phyloP scores from a whole-genome alignment of 129 eudicot species.

The Deinandra increscens region DNA sequence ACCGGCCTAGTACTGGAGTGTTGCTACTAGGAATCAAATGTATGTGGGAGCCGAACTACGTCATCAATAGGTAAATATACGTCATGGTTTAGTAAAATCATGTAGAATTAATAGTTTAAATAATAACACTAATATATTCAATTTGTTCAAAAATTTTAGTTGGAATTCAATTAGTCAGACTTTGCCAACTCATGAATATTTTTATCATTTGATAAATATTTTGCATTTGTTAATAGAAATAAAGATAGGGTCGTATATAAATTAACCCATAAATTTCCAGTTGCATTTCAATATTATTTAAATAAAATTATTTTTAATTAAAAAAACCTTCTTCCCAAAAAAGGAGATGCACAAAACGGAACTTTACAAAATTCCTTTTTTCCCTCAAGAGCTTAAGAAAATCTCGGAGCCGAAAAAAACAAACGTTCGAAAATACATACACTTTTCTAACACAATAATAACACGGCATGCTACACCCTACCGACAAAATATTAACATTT shows the following conservation, averaged over 20 bases:
- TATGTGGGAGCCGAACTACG: no score
- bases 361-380: not conserved
- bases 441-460: no score
- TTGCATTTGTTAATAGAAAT: not conserved
- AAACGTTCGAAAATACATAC: no score
- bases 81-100: no score
- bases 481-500: no score
- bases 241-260: slow-evolving; percentile 7
- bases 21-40: no score
- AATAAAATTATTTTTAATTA: no score
- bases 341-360: not conserved
- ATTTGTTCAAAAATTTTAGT: not conserved
- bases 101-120: no score
- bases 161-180: slow-evolving; percentile 25
- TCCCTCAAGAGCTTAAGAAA: not conserved
- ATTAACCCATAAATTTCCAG: slow-evolving; percentile 4
- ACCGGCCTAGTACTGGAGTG: no score
- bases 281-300: slow-evolving; percentile 15
- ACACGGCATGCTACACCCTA: no score
- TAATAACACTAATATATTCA: no score
- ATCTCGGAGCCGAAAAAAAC: no score
- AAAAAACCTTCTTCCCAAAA: not conserved
- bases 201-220: not conserved
- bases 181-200: not conserved
- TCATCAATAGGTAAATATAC: not conserved